phyloP scores from a whole-genome alignment of 192 early-diverging fungal species.

The Rhizoclosmatium globosum region DNA sequence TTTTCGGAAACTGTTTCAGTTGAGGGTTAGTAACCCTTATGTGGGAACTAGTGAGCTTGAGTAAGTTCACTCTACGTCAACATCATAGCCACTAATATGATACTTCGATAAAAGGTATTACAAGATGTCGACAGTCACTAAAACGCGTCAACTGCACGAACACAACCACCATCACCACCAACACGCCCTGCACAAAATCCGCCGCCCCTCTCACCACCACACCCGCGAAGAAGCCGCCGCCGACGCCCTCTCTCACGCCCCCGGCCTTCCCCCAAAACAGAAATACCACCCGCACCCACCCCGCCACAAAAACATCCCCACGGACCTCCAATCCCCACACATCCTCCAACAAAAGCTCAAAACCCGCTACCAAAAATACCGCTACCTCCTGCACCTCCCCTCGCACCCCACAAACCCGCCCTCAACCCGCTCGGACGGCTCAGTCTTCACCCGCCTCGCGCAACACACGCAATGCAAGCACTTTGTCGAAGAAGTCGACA shows the following conservation, averaged over 20 bases:
- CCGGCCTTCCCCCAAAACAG: slow-evolving; percentile 6
- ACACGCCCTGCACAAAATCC: not conserved
- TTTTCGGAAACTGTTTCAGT: slow-evolving; percentile 33
- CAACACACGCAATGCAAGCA: not conserved
- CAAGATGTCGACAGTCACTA: slow-evolving; percentile 6
- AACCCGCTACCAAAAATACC: slow-evolving; percentile 30
- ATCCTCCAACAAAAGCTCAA: slow-evolving; percentile 18
- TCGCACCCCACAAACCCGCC: not conserved
- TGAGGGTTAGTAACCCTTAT: slow-evolving; percentile 38
- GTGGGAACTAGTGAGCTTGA: slow-evolving; percentile 10
- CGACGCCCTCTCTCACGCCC: not conserved
- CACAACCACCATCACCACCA: not conserved
- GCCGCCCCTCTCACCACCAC: slow-evolving; percentile 1
- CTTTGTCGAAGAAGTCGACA: not conserved
- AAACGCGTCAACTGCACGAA: not conserved
- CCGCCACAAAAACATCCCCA: not conserved
- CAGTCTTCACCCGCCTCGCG: slow-evolving; percentile 30
- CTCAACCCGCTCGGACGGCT: not conserved
- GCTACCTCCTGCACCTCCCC: slow-evolving; percentile 17
- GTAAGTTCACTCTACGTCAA: slow-evolving; percentile 3
- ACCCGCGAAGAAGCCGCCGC: not conserved
- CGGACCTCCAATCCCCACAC: not conserved
- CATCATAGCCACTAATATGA: not conserved
- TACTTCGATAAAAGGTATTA: not conserved
- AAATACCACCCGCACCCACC: slow-evolving; percentile 15